A percentile compares a stretch with the other conserved stretches of the same genome.
Evolutionary conservation across 1,284 basidiomycete species (phyloP).

Genomic region (Pyrrhoderma lamaoense): DNA sequence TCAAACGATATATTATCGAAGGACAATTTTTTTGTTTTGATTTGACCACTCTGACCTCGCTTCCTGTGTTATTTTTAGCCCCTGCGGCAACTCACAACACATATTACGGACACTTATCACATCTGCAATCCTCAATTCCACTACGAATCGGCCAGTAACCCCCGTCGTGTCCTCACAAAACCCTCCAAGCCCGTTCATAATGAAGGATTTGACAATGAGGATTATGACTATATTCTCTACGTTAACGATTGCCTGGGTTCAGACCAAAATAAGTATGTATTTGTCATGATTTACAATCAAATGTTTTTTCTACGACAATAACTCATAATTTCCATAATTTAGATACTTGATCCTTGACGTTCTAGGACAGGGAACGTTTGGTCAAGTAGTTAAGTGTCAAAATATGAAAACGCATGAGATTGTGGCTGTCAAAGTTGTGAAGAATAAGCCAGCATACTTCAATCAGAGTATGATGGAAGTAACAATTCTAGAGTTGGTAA

Average conservation of each 20-base stretch:
- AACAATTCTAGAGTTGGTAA: constrained; percentile 89
- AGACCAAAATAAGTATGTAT: constrained; percentile 82
- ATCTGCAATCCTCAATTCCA: constrained; percentile 90
- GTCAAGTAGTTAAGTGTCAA: constrained; percentile 99
- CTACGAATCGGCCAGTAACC: constrained; percentile 90
- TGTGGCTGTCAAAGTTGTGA: constrained; percentile 98
- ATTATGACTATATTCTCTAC: constrained; percentile 95
- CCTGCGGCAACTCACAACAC: constrained; percentile 79
- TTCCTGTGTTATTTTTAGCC: constrained; percentile 47
- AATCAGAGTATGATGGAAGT: constrained; percentile 99
- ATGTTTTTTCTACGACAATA: constrained; percentile 5
- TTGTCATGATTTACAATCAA: constrained; percentile 6
- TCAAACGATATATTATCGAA: neutral
- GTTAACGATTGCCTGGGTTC: constrained; percentile 93
- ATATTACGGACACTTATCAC: constrained; percentile 82
- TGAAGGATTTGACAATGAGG: constrained; percentile 94
- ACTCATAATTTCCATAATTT: constrained; percentile 10
- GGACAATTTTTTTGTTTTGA: neutral
- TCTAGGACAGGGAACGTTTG: constrained; percentile 96
- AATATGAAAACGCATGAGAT: constrained; percentile 99
- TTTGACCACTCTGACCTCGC: constrained; percentile 17
- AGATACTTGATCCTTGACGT: constrained; percentile 98
- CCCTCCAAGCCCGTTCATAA: constrained; percentile 91
- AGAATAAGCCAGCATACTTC: constrained; percentile 99
- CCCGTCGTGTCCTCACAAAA: constrained; percentile 89